Evolutionary conservation across 2,329 filamentous ascomycete species (phyloP), one percentile per base, ranked within the genome.

Genomic region (Orbilia javanica): DNA sequence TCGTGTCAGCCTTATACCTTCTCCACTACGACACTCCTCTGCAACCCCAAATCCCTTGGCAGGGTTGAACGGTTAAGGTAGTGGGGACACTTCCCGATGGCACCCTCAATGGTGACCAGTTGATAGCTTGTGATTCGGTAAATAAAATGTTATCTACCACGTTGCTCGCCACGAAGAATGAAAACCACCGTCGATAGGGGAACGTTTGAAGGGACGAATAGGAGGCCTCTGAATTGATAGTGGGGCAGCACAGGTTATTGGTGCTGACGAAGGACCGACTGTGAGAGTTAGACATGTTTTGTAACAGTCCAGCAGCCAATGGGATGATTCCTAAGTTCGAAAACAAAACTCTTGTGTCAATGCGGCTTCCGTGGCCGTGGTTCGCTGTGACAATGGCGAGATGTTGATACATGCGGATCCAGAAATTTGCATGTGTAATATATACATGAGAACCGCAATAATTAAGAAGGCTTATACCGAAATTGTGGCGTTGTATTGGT

Each of bases 1-100:
- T 77, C 66, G 65, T 71, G 73, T 77, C 66, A 71, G 73, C 73
- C 73, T 77, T 77, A 77, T 65, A 68, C 3, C 27, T 25, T 22
- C 29, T 53, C 55, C 57, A 31, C 57, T 76, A 64, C 72, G 31
- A 76, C 72, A 25, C 72, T 70, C 46, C 55, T 76, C 57, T 76
- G 72, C 29, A 65, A 76, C 72, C 72, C 65, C 36, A 52, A 53
- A 72, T n/a, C 46, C n/a, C 42, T 63, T 74, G 50, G 70, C 70
- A 52, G 63, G 63, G 52, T 18, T 52, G 39, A 44, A 34, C 20
- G 22, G 27, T 18, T 13, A 34, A 11, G 7, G 57, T 22, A 63
- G 71, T 39, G 63, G 63, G 50, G 65, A 73, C 50, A 36, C 44
- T 73, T 62, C 70, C 44, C 36, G 53, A 62, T 62, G 52, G 13